These are phyloP conservation scores for Mycena galopus DNA, from an alignment of 768 basidiomycete species.

Conservation along the genomic window DNA sequence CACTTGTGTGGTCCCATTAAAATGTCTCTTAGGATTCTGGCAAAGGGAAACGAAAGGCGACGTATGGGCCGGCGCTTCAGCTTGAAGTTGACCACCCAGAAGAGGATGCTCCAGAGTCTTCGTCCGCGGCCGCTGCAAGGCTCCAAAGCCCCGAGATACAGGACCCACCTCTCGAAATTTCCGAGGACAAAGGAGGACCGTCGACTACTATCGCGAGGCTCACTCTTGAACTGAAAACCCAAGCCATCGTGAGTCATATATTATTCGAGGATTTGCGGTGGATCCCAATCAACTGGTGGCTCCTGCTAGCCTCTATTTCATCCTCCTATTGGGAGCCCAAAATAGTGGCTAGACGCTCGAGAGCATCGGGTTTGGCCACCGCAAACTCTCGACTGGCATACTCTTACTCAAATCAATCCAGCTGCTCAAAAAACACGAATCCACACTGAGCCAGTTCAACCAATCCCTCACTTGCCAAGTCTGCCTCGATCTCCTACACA, in stretches of 20 bases:
- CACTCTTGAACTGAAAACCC: slow-evolving; percentile 57
- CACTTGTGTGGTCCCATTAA: background rate
- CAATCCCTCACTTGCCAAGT: slow-evolving; percentile 83
- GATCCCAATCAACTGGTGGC: no score
- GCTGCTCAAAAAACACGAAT: slow-evolving; percentile 67
- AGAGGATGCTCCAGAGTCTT: slow-evolving; percentile 34
- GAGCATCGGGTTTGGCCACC: no score
- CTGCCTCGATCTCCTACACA: slow-evolving; percentile 80
- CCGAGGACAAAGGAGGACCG: slow-evolving; percentile 16
- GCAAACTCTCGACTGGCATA: background rate
- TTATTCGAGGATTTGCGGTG: no score
- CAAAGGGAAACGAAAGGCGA: slow-evolving; percentile 58
- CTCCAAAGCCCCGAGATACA: slow-evolving; percentile 48
- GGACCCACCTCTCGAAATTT: background rate
- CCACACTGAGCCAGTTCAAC: slow-evolving; percentile 65
- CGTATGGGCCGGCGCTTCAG: slow-evolving; percentile 38
- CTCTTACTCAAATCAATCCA: slow-evolving; percentile 37
- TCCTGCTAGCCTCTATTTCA: no score
- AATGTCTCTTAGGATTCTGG: slow-evolving; percentile 41
- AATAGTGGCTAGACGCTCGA: no score
- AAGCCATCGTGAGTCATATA: slow-evolving; percentile 52
- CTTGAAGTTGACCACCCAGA: slow-evolving; percentile 14
- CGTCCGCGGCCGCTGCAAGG: slow-evolving; percentile 45
- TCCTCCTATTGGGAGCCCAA: no score
- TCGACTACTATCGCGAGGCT: slow-evolving; percentile 51